Base-by-base conservation (phyloP, 805 yeast genomes). In the Sugiyamaella chiloensis region DNA sequence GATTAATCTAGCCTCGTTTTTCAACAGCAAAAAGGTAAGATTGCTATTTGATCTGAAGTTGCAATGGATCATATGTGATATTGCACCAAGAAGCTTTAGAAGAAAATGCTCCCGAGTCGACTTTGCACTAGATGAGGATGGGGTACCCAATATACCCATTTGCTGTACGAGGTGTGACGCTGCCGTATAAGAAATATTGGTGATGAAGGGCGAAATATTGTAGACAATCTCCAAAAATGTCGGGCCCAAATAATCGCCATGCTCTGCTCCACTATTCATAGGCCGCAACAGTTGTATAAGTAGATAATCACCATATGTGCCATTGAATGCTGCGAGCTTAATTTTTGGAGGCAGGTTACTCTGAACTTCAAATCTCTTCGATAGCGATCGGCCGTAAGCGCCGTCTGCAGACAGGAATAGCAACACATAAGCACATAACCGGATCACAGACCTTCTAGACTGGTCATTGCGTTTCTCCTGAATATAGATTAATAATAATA, bases 401-500 rank as follows among this genome's bases (percentile, higher is more conserved):
- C 54, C 47, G 29, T 62, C 64, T 6, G 60, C 45, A 5, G 68
- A 54, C 21, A 66, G 44, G n/a, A 58, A 50, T 16, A 60, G 63
- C 24, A 66, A 47, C 23, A 62, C 55, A 49, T 63, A 66, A 8
- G 60, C 53, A 34, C 67, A 63, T n/a, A 65, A 44, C n/a, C 68
- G 48, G 2, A 66, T 62, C 12, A 60, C 39, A 6, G 61, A 60
- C 9, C 50, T 46, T 24, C 56, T 48, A 11, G 56, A 41, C 3
- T 51, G 42, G 36, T 60, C 66, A 27, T 65, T 64, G 46, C 71
- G 69, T 56, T 72, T 80, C 21, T 73, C 76, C 46, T 70, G 68
- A 42, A 87, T 69, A 61, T 85, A 78, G 62, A 76, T 85, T 5
- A 81, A 58, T 16, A 85, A 63, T 1, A 75, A 64, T 0, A 85